These are phyloP conservation scores for Dactylonectria estremocensis DNA, from an alignment of 2,329 filamentous ascomycete genomes.

Conservation along the genomic window DNA sequence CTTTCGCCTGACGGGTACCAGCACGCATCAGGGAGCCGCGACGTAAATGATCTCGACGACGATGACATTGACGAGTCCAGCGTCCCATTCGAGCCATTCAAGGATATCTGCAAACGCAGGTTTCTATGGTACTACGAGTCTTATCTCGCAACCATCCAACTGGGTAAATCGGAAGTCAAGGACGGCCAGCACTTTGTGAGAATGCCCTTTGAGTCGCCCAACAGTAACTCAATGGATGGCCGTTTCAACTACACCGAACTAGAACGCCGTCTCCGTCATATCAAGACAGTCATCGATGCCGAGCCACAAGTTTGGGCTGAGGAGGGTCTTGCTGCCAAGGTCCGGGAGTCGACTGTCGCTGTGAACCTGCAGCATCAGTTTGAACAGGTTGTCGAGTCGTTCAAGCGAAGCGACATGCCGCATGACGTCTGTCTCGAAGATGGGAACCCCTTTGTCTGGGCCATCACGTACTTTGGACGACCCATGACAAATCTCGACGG, in stretches of 20 bases:
- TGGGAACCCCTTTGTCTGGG: conserved; percentile 91
- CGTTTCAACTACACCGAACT: conserved; percentile 86
- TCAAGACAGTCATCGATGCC: conserved; percentile 79
- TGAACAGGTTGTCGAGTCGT: conserved; percentile 83
- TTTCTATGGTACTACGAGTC: conserved; percentile 98
- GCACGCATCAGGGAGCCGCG: conserved; percentile 48
- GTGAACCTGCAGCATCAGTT: conserved; percentile 88
- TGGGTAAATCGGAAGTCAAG: conserved; percentile 74
- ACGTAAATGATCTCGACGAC: conserved; percentile 61
- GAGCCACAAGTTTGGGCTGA: conserved; percentile 81
- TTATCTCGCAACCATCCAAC: conserved; percentile 80
- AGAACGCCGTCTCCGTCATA: conserved; percentile 75
- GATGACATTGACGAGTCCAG: conserved; percentile 69
- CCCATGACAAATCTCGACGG: conserved; percentile 96
- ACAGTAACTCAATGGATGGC: conserved; percentile 87
- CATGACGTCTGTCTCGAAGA: conserved; percentile 84
- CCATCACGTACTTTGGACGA: conserved; percentile 88
- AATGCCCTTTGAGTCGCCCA: conserved; percentile 86
- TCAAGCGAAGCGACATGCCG: conserved; percentile 79
- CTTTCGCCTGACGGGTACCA: conserved; percentile 69
- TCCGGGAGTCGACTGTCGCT: conserved; percentile 81
- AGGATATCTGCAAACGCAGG: conserved; percentile 89
- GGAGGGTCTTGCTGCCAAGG: conserved; percentile 75
- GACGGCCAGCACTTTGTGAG: conserved; percentile 77
- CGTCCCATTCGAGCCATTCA: conserved; percentile 85